Evolutionary conservation across 352 stramenopile genomes (phyloP), one percentile per base, ranked within the genome.

Genomic region (Bremia lactucae): DNA sequence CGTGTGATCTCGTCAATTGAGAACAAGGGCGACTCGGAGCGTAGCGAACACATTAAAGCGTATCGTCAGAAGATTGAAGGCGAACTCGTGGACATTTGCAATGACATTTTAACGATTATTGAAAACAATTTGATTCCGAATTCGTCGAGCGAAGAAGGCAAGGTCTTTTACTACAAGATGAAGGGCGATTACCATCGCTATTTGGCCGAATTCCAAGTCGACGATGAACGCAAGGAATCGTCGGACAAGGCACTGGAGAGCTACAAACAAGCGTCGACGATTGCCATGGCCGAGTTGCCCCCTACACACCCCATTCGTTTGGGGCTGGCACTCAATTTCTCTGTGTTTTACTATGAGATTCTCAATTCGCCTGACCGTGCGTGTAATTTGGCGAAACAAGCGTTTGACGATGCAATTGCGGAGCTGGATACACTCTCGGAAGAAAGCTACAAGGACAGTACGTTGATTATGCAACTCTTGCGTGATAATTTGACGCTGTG

Each of bases 131-230:
- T 99, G 42, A 98, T 99, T 71, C 95, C 94, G 44, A 97, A 98
- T 78, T 96, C 85, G 44, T 94, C 86, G 13, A 95, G 81, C 26
- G 91, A 97, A 55, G 96, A 99, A 65, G 95, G 92, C 67, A 98
- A 98, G 78, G 95, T 99, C 10, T 99, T 99, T 65, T 98, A 99
- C 86, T 98, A 98, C 89, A 99, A 99, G 88, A 99, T 98, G 94
- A 98, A 98, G 82, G 96, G 96, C 42, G 96, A 99, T 77, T 99
- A 99, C 85, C 91, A 99, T 82, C 94, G 96, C 55, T 99, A 98
- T 74, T 73, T 99, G 47, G 96, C 94, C 44, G 96, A 99, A 72
- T 98, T 99, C 81, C 95, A 98, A 72, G 77, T 77, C 39, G 94
- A 92, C 20, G 95, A 98, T 21, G 77, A 87, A 43, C 89, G 95